These are phyloP conservation scores for Musa acuminata DNA, from an alignment of 176 grass and related monocot species.

Conservation along the genomic window DNA sequence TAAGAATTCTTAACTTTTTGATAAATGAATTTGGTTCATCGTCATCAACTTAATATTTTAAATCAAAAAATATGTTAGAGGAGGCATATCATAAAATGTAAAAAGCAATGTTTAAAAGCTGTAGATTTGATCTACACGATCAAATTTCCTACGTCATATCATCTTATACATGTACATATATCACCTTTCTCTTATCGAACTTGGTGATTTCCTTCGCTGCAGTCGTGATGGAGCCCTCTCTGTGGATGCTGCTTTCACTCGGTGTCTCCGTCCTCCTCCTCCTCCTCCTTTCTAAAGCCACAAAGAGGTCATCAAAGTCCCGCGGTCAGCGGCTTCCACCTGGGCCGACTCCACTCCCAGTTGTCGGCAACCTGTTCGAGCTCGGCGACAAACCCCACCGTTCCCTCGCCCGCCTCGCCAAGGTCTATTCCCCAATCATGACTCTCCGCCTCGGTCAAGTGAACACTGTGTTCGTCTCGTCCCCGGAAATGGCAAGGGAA, in stretches of 20 bases:
- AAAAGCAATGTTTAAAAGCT: no score
- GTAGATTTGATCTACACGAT: no score
- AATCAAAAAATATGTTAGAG: no score
- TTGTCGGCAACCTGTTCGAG: conserved; percentile 33
- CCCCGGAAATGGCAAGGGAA: conserved; percentile 15
- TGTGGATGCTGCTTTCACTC: not conserved
- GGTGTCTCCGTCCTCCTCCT: not conserved
- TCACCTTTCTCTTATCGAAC: no score
- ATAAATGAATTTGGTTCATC: no score
- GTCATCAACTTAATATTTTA: no score
- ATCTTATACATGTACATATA: no score
- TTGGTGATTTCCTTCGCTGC: no score
- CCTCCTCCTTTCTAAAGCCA: not conserved
- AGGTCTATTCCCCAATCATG: conserved; percentile 33
- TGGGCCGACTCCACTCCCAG: conserved; percentile 18
- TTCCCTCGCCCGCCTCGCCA: conserved; percentile 20
- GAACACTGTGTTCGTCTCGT: conserved; percentile 38
- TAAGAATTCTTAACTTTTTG: no score
- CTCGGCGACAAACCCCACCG: conserved; percentile 23
- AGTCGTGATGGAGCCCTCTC: not conserved
- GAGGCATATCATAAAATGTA: no score
- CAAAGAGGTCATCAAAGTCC: not conserved
- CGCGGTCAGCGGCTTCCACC: not conserved
- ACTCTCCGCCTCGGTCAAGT: conserved; percentile 26
- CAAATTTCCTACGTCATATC: no score